Evolutionary conservation across 2,329 filamentous ascomycete genomes (phyloP).

Genomic region (Ceratocystiopsis minuta): DNA sequence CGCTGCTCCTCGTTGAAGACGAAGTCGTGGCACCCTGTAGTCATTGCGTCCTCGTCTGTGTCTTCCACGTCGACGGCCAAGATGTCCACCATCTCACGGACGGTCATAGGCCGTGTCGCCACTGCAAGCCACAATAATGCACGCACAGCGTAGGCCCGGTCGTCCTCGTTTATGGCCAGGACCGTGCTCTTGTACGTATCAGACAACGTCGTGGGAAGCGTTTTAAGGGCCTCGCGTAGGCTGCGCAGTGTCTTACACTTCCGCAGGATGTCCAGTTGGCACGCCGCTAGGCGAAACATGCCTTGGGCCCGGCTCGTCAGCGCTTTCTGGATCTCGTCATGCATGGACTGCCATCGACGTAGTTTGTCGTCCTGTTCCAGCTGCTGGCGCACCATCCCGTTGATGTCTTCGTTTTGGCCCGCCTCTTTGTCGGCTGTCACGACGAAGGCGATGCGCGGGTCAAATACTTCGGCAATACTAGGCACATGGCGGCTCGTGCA

Average conservation of each 20-base stretch:
- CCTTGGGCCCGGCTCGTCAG: not conserved
- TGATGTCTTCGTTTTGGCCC: not conserved
- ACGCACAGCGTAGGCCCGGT: not conserved
- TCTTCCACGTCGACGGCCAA: not conserved
- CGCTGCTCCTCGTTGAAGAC: not conserved
- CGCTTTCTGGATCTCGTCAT: not conserved
- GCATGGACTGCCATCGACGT: not conserved
- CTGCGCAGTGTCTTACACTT: not conserved
- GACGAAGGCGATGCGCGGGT: too few species aligned
- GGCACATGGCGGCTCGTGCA: too few species aligned
- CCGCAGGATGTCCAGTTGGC: not conserved
- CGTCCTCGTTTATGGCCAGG: not conserved
- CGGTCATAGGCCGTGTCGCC: too few species aligned
- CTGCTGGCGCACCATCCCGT: not conserved
- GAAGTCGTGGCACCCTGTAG: not conserved
- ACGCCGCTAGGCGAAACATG: slow-evolving; percentile 1
- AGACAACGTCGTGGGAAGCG: not conserved
- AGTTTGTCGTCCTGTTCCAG: not conserved
- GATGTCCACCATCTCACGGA: not conserved
- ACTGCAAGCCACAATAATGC: not conserved
- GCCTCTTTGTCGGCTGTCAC: too few species aligned
- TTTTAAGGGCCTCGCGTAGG: not conserved
- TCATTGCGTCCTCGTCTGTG: too few species aligned
- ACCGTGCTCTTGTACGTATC: not conserved
- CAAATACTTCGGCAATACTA: too few species aligned